Evolutionary conservation across 225 moss, liverwort and hornwort genomes (phyloP).

Genomic region (Climacium dendroides): DNA sequence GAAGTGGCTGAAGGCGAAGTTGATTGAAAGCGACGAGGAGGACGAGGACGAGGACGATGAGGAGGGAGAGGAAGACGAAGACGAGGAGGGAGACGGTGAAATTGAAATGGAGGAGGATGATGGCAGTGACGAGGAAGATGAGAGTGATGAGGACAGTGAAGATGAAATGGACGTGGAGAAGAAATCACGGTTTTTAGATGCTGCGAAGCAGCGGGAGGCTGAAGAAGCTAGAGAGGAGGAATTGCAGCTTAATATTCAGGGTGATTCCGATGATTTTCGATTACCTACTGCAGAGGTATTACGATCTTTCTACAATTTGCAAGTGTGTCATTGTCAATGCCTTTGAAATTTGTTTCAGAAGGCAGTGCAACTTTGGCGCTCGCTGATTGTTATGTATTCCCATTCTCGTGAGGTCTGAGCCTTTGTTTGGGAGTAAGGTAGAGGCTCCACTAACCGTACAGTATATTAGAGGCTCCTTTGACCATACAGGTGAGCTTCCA

Average conservation of each 20-base stretch:
- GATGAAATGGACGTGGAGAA: slow-evolving; percentile 91
- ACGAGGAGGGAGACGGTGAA: slow-evolving; percentile 27
- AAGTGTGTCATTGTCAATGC: neutral
- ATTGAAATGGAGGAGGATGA: slow-evolving; percentile 48
- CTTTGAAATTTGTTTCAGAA: neutral
- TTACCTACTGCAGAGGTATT: slow-evolving; percentile 65
- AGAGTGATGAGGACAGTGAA: slow-evolving; percentile 50
- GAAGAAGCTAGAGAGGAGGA: slow-evolving; percentile 80
- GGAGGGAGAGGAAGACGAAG: slow-evolving; percentile 19
- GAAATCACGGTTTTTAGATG: slow-evolving; percentile 68
- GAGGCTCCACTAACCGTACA: neutral
- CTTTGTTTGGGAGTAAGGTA: neutral
- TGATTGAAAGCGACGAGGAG: slow-evolving; percentile 48
- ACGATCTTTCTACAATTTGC: neutral
- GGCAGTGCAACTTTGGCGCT: neutral
- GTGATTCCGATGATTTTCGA: slow-evolving; percentile 75
- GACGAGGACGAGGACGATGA: slow-evolving; percentile 36
- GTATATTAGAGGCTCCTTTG: neutral
- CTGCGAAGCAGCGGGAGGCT: slow-evolving; percentile 50
- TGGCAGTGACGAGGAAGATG: slow-evolving; percentile 28
- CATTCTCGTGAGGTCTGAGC: neutral
- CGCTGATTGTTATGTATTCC: neutral
- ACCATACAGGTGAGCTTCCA: neutral
- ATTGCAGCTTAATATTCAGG: slow-evolving; percentile 92
- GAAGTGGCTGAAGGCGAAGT: slow-evolving; percentile 59